These are phyloP conservation scores for Citrullus amarus DNA, from an alignment of 306 rosid species.

Conservation along the genomic window DNA sequence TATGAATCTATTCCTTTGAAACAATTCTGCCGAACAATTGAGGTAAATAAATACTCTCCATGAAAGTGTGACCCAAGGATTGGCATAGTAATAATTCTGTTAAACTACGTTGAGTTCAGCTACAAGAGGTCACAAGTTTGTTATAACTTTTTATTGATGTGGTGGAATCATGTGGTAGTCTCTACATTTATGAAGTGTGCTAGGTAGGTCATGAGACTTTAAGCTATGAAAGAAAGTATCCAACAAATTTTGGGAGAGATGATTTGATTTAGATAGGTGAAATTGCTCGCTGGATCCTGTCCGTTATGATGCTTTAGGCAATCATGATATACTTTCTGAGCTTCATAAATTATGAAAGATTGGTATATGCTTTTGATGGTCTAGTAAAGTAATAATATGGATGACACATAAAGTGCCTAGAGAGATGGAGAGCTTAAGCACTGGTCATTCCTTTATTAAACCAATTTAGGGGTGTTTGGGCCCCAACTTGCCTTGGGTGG, in stretches of 20 bases:
- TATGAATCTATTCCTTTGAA: slow-evolving; percentile 19
- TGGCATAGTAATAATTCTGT: not conserved
- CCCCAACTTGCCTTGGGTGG: no score
- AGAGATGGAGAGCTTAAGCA: not conserved
- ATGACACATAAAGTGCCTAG: not conserved
- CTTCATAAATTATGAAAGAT: not conserved
- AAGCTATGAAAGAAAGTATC: not conserved
- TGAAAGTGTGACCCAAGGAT: not conserved
- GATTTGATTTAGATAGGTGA: not conserved
- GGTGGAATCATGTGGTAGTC: not conserved
- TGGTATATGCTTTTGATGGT: not conserved
- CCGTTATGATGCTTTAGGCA: not conserved
- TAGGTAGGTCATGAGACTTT: not conserved
- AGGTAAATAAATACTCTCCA: not conserved
- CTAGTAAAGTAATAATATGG: not conserved
- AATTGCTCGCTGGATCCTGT: not conserved
- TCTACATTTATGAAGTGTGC: not conserved
- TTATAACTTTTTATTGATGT: not conserved
- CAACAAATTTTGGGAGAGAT: not conserved
- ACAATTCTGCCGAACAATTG: not conserved
- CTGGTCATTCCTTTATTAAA: not conserved
- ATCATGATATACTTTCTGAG: not conserved
- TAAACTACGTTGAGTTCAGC: not conserved
- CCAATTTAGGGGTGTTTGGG: no score
- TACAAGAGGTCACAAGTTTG: not conserved